Percentiles rank a stretch among this genome's conserved stretches.
Conservation (phyloP, 2,329 filamentous ascomycete species). For the Gyromitra esculenta region DNA sequence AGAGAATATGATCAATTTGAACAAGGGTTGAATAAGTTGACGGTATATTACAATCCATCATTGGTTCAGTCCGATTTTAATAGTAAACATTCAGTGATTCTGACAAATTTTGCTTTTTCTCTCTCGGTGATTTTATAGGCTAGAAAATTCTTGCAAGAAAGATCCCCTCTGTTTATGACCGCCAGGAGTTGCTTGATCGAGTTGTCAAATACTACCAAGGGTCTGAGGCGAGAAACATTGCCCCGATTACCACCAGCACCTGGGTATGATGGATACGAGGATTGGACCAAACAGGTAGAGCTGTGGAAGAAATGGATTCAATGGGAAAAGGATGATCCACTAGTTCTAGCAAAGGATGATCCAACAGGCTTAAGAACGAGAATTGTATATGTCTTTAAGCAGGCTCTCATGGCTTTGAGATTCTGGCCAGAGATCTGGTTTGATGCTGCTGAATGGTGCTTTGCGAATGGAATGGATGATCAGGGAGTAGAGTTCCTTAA, state of each 20-base stretch:
- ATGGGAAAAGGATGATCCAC: conserved; percentile 93
- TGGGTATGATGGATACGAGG: conserved; percentile 85
- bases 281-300: conserved; percentile 83
- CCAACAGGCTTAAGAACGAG: conserved; percentile 77
- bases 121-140: conserved; percentile 67
- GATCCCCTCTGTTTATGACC: conserved; percentile 93
- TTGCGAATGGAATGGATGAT: conserved; percentile 57
- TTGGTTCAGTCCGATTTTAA: conserved; percentile 11
- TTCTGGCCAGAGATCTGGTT: conserved; percentile 95
- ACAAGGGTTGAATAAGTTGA: conserved; percentile 90
- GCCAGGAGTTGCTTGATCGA: conserved; percentile 89
- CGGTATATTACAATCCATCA: conserved; percentile 66
- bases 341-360: conserved; percentile 84
- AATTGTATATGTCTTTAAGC: conserved; percentile 89
- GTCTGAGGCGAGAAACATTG: conserved; percentile 78
- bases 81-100: conserved; percentile 21
- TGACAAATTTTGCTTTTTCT: conserved; percentile 44
- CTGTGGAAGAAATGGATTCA: conserved; percentile 93
- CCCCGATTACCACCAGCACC: conserved; percentile 82
- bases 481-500: conserved; percentile 78
- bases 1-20: conserved; percentile 98
- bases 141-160: conserved; percentile 92
- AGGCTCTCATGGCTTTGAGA: conserved; percentile 88
- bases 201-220: conserved; percentile 85
- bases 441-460: conserved; percentile 58